Evolutionary conservation across 106 monocot genomes (phyloP).

Genomic region (Dendrobium officinale): DNA sequence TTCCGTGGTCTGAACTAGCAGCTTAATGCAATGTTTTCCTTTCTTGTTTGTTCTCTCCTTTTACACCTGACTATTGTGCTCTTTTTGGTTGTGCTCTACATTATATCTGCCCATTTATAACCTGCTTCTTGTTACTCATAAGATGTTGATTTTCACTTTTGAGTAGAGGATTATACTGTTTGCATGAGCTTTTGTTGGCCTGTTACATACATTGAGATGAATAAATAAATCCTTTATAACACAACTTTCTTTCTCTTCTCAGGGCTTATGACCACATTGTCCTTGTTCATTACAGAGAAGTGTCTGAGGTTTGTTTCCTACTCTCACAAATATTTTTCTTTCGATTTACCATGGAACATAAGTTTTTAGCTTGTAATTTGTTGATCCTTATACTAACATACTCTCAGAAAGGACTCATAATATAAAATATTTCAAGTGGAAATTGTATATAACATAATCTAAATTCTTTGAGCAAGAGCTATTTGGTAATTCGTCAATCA

Average conservation of each 20-base stretch:
- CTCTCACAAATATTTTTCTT: background rate
- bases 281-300: conserved; percentile 89
- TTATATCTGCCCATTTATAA: background rate
- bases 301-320: conserved; percentile 69
- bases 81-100: background rate
- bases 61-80: background rate
- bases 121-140: background rate
- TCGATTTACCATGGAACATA: background rate
- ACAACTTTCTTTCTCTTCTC: conserved; percentile 24
- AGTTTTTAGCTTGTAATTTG: too few species aligned
- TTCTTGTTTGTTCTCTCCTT: background rate
- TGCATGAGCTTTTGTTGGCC: background rate
- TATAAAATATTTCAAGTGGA: too few species aligned
- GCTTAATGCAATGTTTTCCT: background rate
- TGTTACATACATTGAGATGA: background rate
- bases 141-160: background rate
- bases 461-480: too few species aligned
- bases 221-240: background rate
- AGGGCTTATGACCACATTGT: conserved; percentile 85
- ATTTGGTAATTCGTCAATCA: too few species aligned
- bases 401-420: too few species aligned
- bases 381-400: too few species aligned
- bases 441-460: too few species aligned
- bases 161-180: background rate
- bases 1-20: background rate